Evolutionary conservation across 805 yeast genomes (phyloP), one percentile per base, ranked within the genome.

Genomic region (Scheffersomyces stipitis): DNA sequence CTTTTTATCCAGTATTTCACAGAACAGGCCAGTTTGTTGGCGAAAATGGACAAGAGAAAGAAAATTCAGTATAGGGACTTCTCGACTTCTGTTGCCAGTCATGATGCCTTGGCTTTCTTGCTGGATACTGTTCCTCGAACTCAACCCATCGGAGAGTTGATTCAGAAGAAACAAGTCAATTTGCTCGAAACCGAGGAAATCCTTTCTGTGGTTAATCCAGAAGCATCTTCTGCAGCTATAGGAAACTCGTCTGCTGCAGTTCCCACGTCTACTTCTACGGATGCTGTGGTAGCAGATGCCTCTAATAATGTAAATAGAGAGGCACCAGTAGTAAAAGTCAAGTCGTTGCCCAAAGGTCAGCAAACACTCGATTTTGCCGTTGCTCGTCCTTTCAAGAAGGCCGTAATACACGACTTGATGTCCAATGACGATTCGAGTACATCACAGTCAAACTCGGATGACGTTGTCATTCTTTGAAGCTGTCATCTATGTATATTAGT

Each of bases 61-160:
- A 82, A 81, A 46, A 62, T 86, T n/a, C 73, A 69, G 37, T 86
- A 86, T 57, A 71, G 74, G 33, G 95, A 86, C 56, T 76, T 85
- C 52, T 76, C 87, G 26, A 64, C 67, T 28, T 87, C 83, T 1
- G 88, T 83, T 3, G 49, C 69, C 16, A 64, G 68, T 34, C 76
- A 73, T 42, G 87, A 81, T 31, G 73, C 80, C 26, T 66, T 86
- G 35, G 63, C 73, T 24, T 86, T 86, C 54, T 64, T 86, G 41
- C 64, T 74, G 28, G 84, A 81, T 40, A 66, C 86, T 2, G 82
- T 85, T 5, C 95, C 93, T 2, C 75, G 74, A 48, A 75, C 83
- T 0, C 70, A 66, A 15, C 70, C 76, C 3, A 53, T 81, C 17
- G 71, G 72, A 12, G 73, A 72, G 14, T 63, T 81, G 2, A 62